Percentiles rank a stretch among this genome's conserved stretches.
These are phyloP conservation scores for Kodamaea fungicola DNA, from an alignment of 1,139 yeast genomes.

Conservation along the genomic window DNA sequence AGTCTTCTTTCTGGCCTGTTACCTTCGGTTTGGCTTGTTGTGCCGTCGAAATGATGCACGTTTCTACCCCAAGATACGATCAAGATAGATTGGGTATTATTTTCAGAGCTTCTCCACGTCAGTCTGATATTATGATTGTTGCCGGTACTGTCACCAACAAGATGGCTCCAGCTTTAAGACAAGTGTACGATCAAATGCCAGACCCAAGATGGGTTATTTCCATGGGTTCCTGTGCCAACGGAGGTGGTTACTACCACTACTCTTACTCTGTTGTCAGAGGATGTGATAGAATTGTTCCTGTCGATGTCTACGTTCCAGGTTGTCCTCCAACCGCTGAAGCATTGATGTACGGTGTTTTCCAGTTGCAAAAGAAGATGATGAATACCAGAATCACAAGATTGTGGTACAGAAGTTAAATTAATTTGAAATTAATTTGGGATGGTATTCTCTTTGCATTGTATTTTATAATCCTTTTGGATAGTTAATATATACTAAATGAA, in stretches of 20 bases:
- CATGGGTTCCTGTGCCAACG: conserved; percentile 94
- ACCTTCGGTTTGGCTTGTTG: conserved; percentile 91
- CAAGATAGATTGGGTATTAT: conserved; percentile 91
- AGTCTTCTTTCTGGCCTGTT: conserved; percentile 91
- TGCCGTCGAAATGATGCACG: conserved; percentile 96
- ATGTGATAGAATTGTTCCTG: conserved; percentile 85
- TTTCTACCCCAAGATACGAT: conserved; percentile 87
- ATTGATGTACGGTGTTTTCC: conserved; percentile 86
- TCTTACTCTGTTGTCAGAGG: conserved; percentile 89
- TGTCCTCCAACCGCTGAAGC: conserved; percentile 94
- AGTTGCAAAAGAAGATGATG: conserved; percentile 87
- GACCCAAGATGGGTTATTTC: conserved; percentile 90
- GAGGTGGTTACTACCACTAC: conserved; percentile 92
- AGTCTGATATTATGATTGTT: conserved; percentile 89
- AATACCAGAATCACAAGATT: conserved; percentile 74
- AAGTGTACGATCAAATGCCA: conserved; percentile 93
- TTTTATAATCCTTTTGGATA: conserved; percentile 5
- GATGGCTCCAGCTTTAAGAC: conserved; percentile 93
- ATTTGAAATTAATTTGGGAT: conserved; percentile 4
- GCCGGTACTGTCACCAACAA: conserved; percentile 91
- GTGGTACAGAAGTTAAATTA: conserved; percentile 70
- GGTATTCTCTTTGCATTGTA: conserved; percentile 7
- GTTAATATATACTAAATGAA: neutral
- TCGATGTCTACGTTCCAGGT: conserved; percentile 89
- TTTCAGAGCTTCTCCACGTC: conserved; percentile 94